Evolutionary conservation across 768 basidiomycete genomes (phyloP).

Genomic region (Boletus rex-veris): DNA sequence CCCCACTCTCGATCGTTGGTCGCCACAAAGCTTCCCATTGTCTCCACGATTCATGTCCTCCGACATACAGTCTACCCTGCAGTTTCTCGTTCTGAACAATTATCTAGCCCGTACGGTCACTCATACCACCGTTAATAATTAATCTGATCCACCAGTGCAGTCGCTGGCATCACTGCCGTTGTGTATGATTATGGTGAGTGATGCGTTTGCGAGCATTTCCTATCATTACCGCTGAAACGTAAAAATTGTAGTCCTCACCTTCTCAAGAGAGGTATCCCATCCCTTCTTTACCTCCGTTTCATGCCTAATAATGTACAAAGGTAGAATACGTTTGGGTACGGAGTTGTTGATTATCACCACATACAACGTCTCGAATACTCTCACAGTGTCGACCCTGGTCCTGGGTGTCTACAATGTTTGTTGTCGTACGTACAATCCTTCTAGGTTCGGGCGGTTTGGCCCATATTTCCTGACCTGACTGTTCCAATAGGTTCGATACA

Average conservation of each 20-base stretch:
- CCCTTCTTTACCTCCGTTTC: not conserved
- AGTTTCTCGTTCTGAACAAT: too few relatives aligned
- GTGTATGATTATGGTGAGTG: not conserved
- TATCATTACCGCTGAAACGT: not conserved
- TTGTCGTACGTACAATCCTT: not conserved
- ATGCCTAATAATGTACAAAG: not conserved
- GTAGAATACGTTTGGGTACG: not conserved
- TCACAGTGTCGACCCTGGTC: not conserved
- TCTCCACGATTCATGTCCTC: not conserved
- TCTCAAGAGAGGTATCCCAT: not conserved
- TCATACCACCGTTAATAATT: too few relatives aligned
- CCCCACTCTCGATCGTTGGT: too few relatives aligned
- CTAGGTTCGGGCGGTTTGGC: not conserved
- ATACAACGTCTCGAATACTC: not conserved
- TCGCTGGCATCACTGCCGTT: not conserved
- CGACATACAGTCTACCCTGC: too few relatives aligned
- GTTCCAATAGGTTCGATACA: not conserved
- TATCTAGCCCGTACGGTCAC: too few relatives aligned
- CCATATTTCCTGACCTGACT: not conserved
- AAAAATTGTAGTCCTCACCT: not conserved
- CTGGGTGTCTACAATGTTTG: not conserved
- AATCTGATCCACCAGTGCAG: not conserved
- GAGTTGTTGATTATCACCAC: not conserved
- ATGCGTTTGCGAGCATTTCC: not conserved
- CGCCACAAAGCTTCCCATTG: too few relatives aligned